Conservation (phyloP, 2,329 filamentous ascomycete genomes). For the Pseudogymnoascus sp. region DNA sequence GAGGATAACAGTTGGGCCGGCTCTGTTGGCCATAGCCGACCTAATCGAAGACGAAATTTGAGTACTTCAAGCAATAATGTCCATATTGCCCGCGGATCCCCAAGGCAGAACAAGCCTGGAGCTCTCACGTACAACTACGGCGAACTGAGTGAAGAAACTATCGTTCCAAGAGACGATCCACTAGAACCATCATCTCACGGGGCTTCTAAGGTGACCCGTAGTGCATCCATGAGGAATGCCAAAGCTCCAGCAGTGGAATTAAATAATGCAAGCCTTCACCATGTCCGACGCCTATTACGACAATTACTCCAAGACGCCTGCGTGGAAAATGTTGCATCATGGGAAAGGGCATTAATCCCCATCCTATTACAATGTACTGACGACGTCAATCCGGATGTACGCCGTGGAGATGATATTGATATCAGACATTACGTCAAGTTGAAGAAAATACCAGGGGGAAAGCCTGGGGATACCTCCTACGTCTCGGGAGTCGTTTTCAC, state of each 20-base stretch:
- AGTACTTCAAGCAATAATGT: constrained; percentile 70
- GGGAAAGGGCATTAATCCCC: constrained; percentile 85
- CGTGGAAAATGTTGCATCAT: constrained; percentile 66
- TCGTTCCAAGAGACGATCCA: constrained; percentile 17
- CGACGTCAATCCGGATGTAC: constrained; percentile 88
- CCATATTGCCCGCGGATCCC: constrained; percentile 62
- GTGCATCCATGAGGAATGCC: constrained; percentile 72
- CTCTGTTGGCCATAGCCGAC: constrained; percentile 52
- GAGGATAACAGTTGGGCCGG: constrained; percentile 55
- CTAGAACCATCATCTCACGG: constrained; percentile 15
- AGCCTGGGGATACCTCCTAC: constrained; percentile 87
- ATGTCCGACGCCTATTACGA: constrained; percentile 76
- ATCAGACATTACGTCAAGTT: constrained; percentile 96
- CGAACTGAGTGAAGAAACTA: constrained; percentile 26
- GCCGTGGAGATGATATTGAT: constrained; percentile 89
- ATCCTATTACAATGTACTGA: constrained; percentile 87
- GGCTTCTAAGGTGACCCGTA: constrained; percentile 55
- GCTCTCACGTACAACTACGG: constrained; percentile 35
- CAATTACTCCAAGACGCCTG: constrained; percentile 74
- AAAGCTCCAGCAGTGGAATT: constrained; percentile 73
- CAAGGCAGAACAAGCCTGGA: constrained; percentile 47
- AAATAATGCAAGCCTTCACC: constrained; percentile 78
- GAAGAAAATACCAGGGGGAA: constrained; percentile 90
- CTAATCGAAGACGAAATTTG: constrained; percentile 68
- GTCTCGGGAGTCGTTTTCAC: constrained; percentile 95